Conservation (phyloP, 192 early-diverging fungal genomes). For the Polychytrium aggregatum region DNA sequence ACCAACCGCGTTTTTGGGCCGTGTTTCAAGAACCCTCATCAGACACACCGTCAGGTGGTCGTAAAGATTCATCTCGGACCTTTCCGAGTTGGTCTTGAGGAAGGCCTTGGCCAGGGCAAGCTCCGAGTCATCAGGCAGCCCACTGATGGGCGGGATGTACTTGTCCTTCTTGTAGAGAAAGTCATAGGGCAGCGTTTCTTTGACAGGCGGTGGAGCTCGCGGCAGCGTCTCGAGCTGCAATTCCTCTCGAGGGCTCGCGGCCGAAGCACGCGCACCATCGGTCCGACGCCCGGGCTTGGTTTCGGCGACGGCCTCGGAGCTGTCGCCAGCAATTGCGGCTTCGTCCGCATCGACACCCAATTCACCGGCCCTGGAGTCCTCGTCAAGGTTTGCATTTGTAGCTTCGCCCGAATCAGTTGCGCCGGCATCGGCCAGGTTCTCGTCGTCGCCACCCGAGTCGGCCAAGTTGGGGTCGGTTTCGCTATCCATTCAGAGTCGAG, state of each 20-base stretch:
- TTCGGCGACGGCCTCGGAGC: not conserved
- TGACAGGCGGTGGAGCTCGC: not conserved
- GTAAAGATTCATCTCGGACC: slow-evolving; percentile 29
- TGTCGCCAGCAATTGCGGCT: no score
- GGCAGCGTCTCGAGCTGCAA: not conserved
- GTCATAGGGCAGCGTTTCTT: no score
- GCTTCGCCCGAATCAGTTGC: no score
- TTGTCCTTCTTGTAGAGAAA: slow-evolving; percentile 25
- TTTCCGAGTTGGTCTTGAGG: slow-evolving; percentile 27
- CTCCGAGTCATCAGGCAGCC: slow-evolving; percentile 33
- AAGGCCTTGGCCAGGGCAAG: slow-evolving; percentile 34
- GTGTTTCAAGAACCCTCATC: slow-evolving; percentile 32
- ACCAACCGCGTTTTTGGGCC: slow-evolving; percentile 32
- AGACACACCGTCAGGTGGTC: slow-evolving; percentile 37
- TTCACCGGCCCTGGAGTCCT: no score
- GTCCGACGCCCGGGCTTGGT: not conserved
- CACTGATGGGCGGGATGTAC: slow-evolving; percentile 16
- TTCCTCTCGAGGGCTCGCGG: not conserved
- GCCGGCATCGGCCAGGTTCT: no score
- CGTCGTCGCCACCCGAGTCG: no score
- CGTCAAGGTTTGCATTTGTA: no score
- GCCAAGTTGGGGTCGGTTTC: no score
- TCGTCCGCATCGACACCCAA: no score
- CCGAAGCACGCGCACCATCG: no score
- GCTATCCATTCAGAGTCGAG: no score